phyloP scores from a whole-genome alignment of 345 rosid species.

The Gynandropsis gynandra region DNA sequence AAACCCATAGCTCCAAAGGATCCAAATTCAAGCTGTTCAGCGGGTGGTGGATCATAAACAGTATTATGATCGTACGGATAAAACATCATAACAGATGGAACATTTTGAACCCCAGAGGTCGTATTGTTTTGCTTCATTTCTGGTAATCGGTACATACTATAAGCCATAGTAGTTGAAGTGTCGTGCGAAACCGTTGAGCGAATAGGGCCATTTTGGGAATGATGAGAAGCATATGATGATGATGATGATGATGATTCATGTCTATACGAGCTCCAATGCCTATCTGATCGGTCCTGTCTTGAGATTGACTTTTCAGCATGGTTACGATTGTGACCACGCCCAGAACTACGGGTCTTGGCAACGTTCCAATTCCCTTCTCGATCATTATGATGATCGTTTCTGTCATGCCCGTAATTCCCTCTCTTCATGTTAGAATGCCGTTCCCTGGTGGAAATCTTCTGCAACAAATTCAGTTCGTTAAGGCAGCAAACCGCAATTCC shows the following conservation, averaged over 20 bases:
- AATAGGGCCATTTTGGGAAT: conserved; percentile 59
- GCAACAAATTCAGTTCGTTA: conserved; percentile 21
- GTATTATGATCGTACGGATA: conserved; percentile 63
- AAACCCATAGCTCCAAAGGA: conserved; percentile 52
- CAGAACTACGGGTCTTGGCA: conserved; percentile 56
- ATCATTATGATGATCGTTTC: conserved; percentile 60
- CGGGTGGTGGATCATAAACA: conserved; percentile 40
- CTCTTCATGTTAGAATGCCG: conserved; percentile 58
- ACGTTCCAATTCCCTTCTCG: conserved; percentile 78
- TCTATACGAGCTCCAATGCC: conserved; percentile 55
- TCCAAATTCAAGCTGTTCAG: conserved; percentile 69
- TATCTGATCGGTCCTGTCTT: conserved; percentile 65
- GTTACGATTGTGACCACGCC: conserved; percentile 48
- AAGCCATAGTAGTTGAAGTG: conserved; percentile 43
- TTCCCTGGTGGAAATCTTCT: conserved; percentile 63
- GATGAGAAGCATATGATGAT: conserved; percentile 50
- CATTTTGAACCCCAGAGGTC: conserved; percentile 56
- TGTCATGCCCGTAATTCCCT: conserved; percentile 64
- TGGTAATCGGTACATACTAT: conserved; percentile 59
- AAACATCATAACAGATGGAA: conserved; percentile 66
- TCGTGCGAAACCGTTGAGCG: conserved; percentile 44
- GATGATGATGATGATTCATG: conserved; percentile 44
- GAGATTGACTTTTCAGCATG: conserved; percentile 54
- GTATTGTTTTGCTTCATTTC: conserved; percentile 48
- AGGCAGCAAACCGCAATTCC: background rate